Conservation (phyloP, 345 rosid genomes). For the Capsella bursapastoris region DNA sequence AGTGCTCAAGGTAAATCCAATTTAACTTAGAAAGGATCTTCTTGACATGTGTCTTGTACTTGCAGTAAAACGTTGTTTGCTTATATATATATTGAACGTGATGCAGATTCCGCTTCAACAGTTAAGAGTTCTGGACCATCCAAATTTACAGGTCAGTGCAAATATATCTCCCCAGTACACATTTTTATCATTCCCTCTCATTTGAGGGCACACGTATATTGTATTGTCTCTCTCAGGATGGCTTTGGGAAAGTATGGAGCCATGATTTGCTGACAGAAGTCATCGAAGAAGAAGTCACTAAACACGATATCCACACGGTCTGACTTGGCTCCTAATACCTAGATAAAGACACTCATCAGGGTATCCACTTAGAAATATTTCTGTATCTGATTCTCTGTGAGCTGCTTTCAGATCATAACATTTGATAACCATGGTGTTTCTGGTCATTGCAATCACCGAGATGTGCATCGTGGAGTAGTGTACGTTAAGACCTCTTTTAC, state of each 20-base stretch:
- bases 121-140: slow-evolving; percentile 70
- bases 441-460: slow-evolving; percentile 85
- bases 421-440: slow-evolving; percentile 82
- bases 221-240: slow-evolving; percentile 64
- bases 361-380: background rate
- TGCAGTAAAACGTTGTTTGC: slow-evolving; percentile 11
- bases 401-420: slow-evolving; percentile 63
- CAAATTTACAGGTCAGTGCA: slow-evolving; percentile 63
- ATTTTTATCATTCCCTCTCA: slow-evolving; percentile 1
- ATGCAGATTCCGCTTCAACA: slow-evolving; percentile 64
- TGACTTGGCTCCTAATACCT: slow-evolving; percentile 32
- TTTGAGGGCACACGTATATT: background rate
- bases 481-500: slow-evolving; percentile 44
- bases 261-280: slow-evolving; percentile 59
- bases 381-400: slow-evolving; percentile 3
- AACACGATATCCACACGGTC: slow-evolving; percentile 59
- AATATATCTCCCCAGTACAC: background rate
- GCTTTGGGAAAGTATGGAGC: slow-evolving; percentile 79
- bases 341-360: slow-evolving; percentile 10
- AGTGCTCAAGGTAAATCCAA: slow-evolving; percentile 58
- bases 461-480: slow-evolving; percentile 70
- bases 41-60: background rate
- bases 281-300: slow-evolving; percentile 64
- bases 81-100: slow-evolving; percentile 17
- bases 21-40: background rate